Percentiles rank a stretch among this genome's conserved stretches.
These are phyloP conservation scores for Pichia nanzhaoensis DNA, from an alignment of 805 yeast genomes.

Conservation along the genomic window DNA sequence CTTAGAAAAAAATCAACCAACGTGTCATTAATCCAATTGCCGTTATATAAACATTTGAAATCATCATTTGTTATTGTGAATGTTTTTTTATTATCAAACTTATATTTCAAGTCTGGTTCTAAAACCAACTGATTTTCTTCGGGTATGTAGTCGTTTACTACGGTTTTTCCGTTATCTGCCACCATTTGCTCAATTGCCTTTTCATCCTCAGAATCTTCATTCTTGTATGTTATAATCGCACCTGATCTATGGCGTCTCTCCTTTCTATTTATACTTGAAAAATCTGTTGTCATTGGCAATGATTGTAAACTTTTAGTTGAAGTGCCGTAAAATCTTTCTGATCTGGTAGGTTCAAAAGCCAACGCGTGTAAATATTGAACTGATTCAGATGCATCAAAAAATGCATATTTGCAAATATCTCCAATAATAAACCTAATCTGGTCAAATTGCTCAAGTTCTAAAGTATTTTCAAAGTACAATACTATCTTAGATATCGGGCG, in stretches of 20 bases:
- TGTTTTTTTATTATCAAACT: conserved; percentile 46
- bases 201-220: conserved; percentile 11
- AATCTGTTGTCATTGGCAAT: conserved; percentile 2
- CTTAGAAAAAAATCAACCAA: conserved; percentile 79
- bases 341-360: not conserved
- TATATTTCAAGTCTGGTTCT: conserved; percentile 36
- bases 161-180: conserved; percentile 22
- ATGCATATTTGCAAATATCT: not conserved
- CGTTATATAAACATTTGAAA: conserved; percentile 68
- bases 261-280: conserved; percentile 4
- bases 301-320: not conserved
- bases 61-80: conserved; percentile 62
- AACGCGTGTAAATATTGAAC: not conserved
- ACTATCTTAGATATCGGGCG: not conserved
- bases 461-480: not conserved
- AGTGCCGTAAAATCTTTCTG: conserved; percentile 2
- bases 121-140: conserved; percentile 27
- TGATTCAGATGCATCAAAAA: not conserved
- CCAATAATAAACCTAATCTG: not conserved
- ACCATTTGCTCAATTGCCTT: conserved; percentile 36
- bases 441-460: not conserved
- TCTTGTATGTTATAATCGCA: conserved; percentile 4
- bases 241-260: conserved; percentile 9
- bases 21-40: conserved; percentile 86
- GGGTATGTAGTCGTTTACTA: conserved; percentile 27